These are phyloP conservation scores for Sophora flavescens DNA, from an alignment of 306 rosid species.

Conservation along the genomic window DNA sequence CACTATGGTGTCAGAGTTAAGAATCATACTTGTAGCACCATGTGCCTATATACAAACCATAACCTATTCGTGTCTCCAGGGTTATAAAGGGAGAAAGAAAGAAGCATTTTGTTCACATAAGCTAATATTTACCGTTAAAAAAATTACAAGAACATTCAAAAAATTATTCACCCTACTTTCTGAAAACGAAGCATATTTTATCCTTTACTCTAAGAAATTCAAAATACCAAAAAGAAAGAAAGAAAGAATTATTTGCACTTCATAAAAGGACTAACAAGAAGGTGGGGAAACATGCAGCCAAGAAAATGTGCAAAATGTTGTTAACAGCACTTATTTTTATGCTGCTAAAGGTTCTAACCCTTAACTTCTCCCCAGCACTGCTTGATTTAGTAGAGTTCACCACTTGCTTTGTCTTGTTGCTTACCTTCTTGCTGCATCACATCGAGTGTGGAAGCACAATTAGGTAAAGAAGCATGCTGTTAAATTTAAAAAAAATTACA, in stretches of 20 bases:
- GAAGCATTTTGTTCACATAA: too few relatives aligned
- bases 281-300: slow-evolving; percentile 55
- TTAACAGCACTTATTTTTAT: slow-evolving; percentile 50
- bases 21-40: too few relatives aligned
- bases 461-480: slow-evolving; percentile 38
- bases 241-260: slow-evolving; percentile 49
- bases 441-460: slow-evolving; percentile 31
- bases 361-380: slow-evolving; percentile 62
- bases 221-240: slow-evolving; percentile 45
- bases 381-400: slow-evolving; percentile 63
- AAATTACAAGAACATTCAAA: slow-evolving; percentile 45
- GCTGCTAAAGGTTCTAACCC: slow-evolving; percentile 54
- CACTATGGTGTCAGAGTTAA: too few relatives aligned
- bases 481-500: background rate
- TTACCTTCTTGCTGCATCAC: slow-evolving; percentile 78
- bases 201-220: slow-evolving; percentile 40
- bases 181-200: slow-evolving; percentile 42
- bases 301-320: slow-evolving; percentile 51
- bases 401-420: slow-evolving; percentile 71
- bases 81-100: too few relatives aligned
- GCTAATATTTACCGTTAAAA: background rate
- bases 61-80: too few relatives aligned
- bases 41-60: too few relatives aligned
- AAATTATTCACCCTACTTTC: slow-evolving; percentile 51
- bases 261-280: slow-evolving; percentile 60